Percentiles rank a stretch among this genome's conserved stretches.
phyloP scores from a whole-genome alignment of 2,329 filamentous ascomycete species.

The Phymatotrichopsis omnivora region DNA sequence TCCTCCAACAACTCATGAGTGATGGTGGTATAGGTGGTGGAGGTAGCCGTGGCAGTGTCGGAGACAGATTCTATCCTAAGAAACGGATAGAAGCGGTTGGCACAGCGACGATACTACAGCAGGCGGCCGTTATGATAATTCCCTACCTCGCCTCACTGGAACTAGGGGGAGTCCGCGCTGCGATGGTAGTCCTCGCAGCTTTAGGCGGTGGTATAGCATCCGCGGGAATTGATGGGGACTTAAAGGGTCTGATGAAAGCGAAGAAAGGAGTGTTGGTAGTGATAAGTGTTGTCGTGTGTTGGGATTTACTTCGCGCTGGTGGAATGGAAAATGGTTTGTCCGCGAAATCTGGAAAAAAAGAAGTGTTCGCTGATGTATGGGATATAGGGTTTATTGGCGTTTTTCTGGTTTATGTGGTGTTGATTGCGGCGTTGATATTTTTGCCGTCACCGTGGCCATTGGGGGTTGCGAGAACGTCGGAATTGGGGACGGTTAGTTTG shows the following conservation, averaged over 20 bases:
- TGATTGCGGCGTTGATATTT: constrained; percentile 15
- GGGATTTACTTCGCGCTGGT: constrained; percentile 20
- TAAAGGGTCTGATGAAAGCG: constrained; percentile 6
- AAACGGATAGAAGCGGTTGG: constrained; percentile 19
- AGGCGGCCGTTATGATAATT: constrained; percentile 11
- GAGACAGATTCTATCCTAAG: constrained; percentile 16
- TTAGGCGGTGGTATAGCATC: constrained; percentile 17
- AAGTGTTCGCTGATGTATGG: constrained; percentile 1
- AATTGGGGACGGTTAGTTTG: neutral
- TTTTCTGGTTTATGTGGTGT: constrained; percentile 18
- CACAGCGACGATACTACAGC: constrained; percentile 10
- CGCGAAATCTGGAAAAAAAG: neutral
- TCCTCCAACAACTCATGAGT: constrained; percentile 6
- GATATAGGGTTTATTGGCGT: constrained; percentile 10
- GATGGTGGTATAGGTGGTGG: constrained; percentile 1
- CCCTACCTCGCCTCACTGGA: constrained; percentile 24
- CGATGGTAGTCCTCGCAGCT: constrained; percentile 15
- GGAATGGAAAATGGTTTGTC: constrained; percentile 11
- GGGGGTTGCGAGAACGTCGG: neutral
- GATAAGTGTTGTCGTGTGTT: constrained; percentile 9
- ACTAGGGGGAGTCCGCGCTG: constrained; percentile 22
- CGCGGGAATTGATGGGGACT: constrained; percentile 7
- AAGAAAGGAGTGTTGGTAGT: constrained; percentile 17
- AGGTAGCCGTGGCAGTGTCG: constrained; percentile 3
- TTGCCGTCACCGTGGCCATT: constrained; percentile 14